Conservation (phyloP, 345 rosid species). For the Salix purpurea region DNA sequence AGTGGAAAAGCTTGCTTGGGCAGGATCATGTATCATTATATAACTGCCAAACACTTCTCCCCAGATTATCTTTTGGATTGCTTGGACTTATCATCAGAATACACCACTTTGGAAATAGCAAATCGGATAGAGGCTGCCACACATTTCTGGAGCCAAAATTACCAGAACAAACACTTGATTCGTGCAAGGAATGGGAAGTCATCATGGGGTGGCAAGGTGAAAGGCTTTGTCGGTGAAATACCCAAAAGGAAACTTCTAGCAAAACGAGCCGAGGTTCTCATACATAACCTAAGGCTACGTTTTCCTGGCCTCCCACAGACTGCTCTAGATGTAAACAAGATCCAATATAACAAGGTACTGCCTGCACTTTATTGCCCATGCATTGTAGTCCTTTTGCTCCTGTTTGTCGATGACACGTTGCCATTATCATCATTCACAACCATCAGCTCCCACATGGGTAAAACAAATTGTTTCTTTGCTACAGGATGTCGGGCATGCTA, state of each 20-base stretch:
- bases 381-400: neutral
- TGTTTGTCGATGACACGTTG: neutral
- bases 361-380: neutral
- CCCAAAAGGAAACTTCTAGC: conserved; percentile 17
- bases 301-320: conserved; percentile 27
- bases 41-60: conserved; percentile 31
- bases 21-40: conserved; percentile 26
- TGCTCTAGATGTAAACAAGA: conserved; percentile 20
- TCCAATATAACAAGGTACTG: conserved; percentile 23
- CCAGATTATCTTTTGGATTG: conserved; percentile 32
- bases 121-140: conserved; percentile 24
- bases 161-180: neutral
- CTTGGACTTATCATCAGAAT: conserved; percentile 23
- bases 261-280: conserved; percentile 16
- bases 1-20: conserved; percentile 38
- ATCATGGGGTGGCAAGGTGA: conserved; percentile 19
- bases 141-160: conserved; percentile 17
- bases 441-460: neutral
- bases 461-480: neutral
- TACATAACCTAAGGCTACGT: conserved; percentile 16
- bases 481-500: conserved; percentile 48
- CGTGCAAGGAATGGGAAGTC: neutral
- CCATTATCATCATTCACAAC: neutral
- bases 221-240: conserved; percentile 7
- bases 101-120: conserved; percentile 17